Evolutionary conservation across 192 early-diverging fungal genomes (phyloP).

Genomic region (Cetraspora pellucida): DNA sequence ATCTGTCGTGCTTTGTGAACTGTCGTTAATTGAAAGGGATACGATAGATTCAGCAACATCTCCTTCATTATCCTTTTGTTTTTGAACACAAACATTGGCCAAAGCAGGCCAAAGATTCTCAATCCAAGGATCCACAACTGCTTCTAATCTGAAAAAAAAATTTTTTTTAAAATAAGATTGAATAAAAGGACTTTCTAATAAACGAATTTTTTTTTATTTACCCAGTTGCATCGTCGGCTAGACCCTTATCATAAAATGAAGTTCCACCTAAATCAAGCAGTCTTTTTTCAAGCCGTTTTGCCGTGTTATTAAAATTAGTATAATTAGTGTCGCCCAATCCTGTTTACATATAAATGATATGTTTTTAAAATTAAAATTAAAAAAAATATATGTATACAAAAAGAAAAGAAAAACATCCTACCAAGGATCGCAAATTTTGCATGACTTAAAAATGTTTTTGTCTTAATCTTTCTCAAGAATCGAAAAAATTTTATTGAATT

Average conservation of each 20-base stretch:
- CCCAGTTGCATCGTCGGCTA: constrained; percentile 93
- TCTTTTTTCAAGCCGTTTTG: constrained; percentile 77
- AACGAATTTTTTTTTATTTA: constrained; percentile 36
- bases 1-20: neutral
- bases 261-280: constrained; percentile 73
- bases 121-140: constrained; percentile 91
- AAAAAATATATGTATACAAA: neutral
- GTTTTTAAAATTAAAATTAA: neutral
- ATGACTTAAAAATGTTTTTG: constrained; percentile 59
- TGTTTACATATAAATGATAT: constrained; percentile 24
- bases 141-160: constrained; percentile 65
- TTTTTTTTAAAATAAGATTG: neutral
- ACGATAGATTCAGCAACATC: neutral
- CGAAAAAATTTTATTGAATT: constrained; percentile 92
- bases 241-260: constrained; percentile 72
- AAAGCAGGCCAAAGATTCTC: constrained; percentile 77
- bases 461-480: constrained; percentile 72
- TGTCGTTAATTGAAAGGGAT: neutral
- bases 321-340: constrained; percentile 96
- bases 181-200: neutral
- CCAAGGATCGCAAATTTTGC: constrained; percentile 49
- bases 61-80: constrained; percentile 28
- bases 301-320: constrained; percentile 88
- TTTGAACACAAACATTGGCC: constrained; percentile 45
- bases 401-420: constrained; percentile 10